Conservation (phyloP, 148 eudicot species). For the Dianthus caryophyllus region DNA sequence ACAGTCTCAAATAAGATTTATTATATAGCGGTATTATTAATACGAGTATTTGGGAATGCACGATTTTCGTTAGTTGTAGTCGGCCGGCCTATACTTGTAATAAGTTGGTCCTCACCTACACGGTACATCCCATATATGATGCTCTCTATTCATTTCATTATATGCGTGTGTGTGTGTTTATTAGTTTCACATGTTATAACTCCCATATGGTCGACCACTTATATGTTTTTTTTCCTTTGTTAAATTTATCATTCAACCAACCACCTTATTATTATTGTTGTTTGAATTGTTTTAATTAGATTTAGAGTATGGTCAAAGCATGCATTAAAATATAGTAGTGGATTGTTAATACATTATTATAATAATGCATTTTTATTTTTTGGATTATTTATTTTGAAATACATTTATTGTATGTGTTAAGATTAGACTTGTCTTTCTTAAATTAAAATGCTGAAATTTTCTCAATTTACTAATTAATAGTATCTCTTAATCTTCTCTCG, state of each 20-base stretch:
- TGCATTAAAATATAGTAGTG: no score
- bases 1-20: no score
- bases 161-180: neutral
- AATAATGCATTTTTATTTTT: no score
- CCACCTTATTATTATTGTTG: neutral
- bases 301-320: neutral
- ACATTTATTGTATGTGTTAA: no score
- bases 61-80: constrained; percentile 5
- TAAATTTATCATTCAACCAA: neutral
- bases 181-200: neutral
- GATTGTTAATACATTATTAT: no score
- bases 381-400: no score
- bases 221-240: neutral
- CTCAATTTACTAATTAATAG: no score
- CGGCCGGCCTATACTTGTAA: constrained; percentile 6
- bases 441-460: no score
- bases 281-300: neutral
- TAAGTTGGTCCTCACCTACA: neutral
- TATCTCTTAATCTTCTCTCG: no score
- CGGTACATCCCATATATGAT: neutral
- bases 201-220: neutral
- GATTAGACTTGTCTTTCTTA: no score
- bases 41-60: neutral
- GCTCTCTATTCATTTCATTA: no score
- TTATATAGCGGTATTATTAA: neutral